Conservation (phyloP, 306 rosid species). For the Lathyrus sativus region DNA sequence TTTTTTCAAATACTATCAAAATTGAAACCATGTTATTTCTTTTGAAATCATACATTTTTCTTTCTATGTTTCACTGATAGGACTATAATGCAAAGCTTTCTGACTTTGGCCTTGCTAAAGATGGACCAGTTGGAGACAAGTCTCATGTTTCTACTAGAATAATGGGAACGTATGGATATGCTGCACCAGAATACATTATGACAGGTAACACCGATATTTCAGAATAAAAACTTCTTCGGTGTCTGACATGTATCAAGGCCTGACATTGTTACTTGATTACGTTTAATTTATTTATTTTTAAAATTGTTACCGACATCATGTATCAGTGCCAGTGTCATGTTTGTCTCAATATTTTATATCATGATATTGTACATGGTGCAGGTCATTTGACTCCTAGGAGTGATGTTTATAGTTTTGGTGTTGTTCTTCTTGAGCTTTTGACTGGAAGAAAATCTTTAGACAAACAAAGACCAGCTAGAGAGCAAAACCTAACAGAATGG, state of each 20-base stretch:
- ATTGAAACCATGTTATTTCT: background rate
- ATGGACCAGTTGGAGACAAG: conserved; percentile 94
- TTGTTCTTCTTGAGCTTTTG: conserved; percentile 89
- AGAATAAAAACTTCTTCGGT: too few relatives aligned
- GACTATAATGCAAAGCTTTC: conserved; percentile 96
- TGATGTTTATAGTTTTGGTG: conserved; percentile 95
- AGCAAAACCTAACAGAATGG: conserved; percentile 94
- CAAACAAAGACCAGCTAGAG: conserved; percentile 77
- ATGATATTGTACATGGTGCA: conserved; percentile 45
- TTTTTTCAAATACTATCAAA: background rate
- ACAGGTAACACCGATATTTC: conserved; percentile 51
- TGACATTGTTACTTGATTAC: too few relatives aligned
- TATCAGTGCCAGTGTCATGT: too few relatives aligned
- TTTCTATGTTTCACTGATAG: conserved; percentile 47
- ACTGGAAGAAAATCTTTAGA: conserved; percentile 89
- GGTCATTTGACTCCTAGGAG: conserved; percentile 94
- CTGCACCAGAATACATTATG: conserved; percentile 96
- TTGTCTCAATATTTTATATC: background rate
- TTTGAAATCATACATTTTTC: background rate
- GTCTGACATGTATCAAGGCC: too few relatives aligned
- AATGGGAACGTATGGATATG: conserved; percentile 99
- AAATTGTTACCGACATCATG: too few relatives aligned
- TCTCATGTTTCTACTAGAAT: conserved; percentile 95
- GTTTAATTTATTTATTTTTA: too few relatives aligned
- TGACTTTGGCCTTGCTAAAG: conserved; percentile 96